Evolutionary conservation across 305 asterid genomes (phyloP).

Genomic region (Solanum aculeatissimum): DNA sequence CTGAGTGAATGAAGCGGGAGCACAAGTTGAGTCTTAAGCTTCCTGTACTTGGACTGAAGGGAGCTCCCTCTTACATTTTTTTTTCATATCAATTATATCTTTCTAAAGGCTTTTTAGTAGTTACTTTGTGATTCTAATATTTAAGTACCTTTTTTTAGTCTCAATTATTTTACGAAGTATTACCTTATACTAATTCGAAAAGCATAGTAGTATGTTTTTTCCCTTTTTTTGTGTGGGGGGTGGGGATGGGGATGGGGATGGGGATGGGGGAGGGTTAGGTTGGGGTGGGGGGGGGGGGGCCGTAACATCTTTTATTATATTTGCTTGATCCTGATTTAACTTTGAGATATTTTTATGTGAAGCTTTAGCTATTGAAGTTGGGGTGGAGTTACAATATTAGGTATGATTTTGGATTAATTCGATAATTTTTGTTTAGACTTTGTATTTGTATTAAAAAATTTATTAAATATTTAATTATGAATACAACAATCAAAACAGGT

Average conservation of each 20-base stretch:
- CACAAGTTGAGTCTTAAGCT: constrained; percentile 46
- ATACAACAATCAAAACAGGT: neutral
- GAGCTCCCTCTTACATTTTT: constrained; percentile 71
- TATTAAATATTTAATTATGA: neutral
- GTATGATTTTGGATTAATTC: neutral
- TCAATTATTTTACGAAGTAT: neutral
- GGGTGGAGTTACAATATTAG: neutral
- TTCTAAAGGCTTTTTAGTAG: too few species aligned
- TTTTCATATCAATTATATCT: neutral
- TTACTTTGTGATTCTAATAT: too few species aligned
- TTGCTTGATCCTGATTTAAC: neutral
- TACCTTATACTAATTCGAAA: neutral
- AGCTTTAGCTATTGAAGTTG: neutral
- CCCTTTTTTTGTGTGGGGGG: neutral
- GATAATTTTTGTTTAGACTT: neutral
- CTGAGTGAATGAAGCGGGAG: constrained; percentile 96
- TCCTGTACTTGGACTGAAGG: constrained; percentile 99
- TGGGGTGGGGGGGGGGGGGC: too few species aligned
- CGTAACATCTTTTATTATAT: too few species aligned
- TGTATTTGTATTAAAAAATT: neutral
- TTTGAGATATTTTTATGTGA: neutral
- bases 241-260: too few species aligned
- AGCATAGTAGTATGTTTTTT: neutral
- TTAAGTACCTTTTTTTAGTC: neutral
- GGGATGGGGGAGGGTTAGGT: too few species aligned